Evolutionary conservation across 768 basidiomycete species (phyloP).

Genomic region (Trametes punicea): DNA sequence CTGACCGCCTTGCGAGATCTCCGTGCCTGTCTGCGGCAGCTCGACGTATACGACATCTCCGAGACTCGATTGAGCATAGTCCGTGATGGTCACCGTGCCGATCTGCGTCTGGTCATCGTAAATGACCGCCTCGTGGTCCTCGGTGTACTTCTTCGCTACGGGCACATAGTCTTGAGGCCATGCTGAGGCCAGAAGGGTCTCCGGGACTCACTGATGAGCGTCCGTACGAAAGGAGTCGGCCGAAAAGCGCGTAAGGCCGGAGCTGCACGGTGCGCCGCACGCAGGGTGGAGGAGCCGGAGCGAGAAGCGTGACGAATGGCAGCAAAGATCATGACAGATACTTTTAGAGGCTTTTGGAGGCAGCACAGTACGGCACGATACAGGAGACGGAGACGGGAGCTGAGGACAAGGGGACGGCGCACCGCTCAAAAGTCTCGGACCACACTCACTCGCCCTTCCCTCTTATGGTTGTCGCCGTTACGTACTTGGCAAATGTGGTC

Average conservation of each 20-base stretch:
- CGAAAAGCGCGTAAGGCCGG: conserved; percentile 23
- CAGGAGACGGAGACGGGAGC: conserved; percentile 4
- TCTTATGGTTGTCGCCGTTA: conserved; percentile 16
- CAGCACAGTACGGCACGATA: background rate
- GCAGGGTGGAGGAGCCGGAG: conserved; percentile 26
- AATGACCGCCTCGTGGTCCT: conserved; percentile 82
- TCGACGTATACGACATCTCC: conserved; percentile 99
- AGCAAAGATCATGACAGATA: conserved; percentile 26
- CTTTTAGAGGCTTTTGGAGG: background rate
- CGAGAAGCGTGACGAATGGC: conserved; percentile 32
- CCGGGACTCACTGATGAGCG: conserved; percentile 57
- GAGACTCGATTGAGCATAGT: conserved; percentile 87
- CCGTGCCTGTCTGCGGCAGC: conserved; percentile 62
- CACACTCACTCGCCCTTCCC: conserved; percentile 9
- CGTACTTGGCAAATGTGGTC: background rate
- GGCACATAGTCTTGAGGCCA: conserved; percentile 7
- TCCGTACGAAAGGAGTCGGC: conserved; percentile 39
- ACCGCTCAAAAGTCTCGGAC: conserved; percentile 14
- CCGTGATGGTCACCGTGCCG: conserved; percentile 82
- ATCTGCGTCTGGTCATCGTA: conserved; percentile 76
- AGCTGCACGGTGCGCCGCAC: conserved; percentile 26
- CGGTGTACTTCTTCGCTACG: conserved; percentile 75
- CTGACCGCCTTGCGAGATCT: conserved; percentile 75
- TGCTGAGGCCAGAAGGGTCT: background rate
- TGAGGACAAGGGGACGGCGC: conserved; percentile 3